A percentile compares a stretch with the other conserved stretches of the same genome.
These are phyloP conservation scores for Solanum chacoense DNA, from an alignment of 305 asterid genomes.

Conservation along the genomic window DNA sequence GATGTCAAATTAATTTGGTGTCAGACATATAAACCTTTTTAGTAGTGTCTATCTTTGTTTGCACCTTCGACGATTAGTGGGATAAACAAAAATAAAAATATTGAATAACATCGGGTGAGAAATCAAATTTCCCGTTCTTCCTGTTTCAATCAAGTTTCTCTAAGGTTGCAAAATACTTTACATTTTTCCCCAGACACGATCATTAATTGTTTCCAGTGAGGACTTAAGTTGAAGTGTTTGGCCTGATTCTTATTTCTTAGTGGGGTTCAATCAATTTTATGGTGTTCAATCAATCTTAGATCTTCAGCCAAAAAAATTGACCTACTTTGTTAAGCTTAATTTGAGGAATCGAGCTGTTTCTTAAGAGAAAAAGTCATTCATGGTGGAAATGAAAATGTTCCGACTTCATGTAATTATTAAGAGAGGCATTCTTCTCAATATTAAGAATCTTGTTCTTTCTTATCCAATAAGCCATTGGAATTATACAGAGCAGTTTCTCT, in stretches of 20 bases:
- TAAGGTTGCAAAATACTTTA: background rate
- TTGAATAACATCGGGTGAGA: background rate
- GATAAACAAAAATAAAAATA: background rate
- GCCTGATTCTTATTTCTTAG: background rate
- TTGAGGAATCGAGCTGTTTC: background rate
- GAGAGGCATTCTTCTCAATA: background rate
- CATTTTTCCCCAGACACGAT: background rate
- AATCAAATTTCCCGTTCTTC: background rate
- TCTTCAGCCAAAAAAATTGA: background rate
- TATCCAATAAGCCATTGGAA: background rate
- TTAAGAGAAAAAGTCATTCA: background rate
- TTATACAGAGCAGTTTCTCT: background rate
- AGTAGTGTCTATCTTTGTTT: background rate
- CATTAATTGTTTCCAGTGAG: background rate
- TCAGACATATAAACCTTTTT: background rate
- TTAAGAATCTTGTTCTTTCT: background rate
- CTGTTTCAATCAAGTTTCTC: background rate
- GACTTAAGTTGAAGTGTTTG: background rate
- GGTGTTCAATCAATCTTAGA: background rate
- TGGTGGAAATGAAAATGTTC: background rate
- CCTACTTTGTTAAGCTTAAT: background rate
- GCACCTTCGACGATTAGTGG: background rate
- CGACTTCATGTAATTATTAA: background rate
- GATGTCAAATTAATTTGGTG: background rate
- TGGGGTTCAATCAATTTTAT: background rate